Evolutionary conservation across 1,284 basidiomycete genomes (phyloP).

Genomic region (Caloboletus inedulis): DNA sequence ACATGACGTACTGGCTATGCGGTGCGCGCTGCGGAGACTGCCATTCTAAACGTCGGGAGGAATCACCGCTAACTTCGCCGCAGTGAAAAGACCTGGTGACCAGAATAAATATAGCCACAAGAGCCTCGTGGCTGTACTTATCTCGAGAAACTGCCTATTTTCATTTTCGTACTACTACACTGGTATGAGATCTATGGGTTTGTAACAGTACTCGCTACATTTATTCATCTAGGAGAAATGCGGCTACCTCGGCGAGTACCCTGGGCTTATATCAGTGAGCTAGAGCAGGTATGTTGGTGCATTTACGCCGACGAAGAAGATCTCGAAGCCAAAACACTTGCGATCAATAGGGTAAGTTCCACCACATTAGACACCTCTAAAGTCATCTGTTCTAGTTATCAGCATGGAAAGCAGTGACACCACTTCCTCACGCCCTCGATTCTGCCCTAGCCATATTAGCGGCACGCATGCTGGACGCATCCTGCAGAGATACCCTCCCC

Average conservation of each 20-base stretch:
- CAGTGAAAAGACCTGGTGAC: no score
- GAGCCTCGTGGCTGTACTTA: no score
- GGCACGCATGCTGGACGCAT: conserved; percentile 54
- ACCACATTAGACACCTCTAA: background rate
- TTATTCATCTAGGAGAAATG: conserved; percentile 44
- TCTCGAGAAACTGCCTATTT: no score
- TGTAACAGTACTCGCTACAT: no score
- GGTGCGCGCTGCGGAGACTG: background rate
- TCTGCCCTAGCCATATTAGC: conserved; percentile 68
- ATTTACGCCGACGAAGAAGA: conserved; percentile 73
- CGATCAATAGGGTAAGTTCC: conserved; percentile 68
- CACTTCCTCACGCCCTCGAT: conserved; percentile 71
- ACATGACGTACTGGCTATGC: background rate
- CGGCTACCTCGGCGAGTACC: conserved; percentile 79
- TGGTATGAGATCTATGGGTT: background rate
- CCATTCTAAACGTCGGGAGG: background rate
- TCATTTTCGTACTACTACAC: no score
- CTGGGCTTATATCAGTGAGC: conserved; percentile 73
- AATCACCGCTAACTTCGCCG: background rate
- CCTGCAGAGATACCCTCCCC: conserved; percentile 17
- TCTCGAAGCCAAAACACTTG: conserved; percentile 52
- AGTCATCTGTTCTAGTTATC: conserved; percentile 52
- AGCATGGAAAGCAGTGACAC: conserved; percentile 70
- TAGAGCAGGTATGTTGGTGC: conserved; percentile 79
- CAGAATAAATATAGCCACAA: no score